Conservation (phyloP, 345 rosid genomes). For the Tarenaya hassleriana region DNA sequence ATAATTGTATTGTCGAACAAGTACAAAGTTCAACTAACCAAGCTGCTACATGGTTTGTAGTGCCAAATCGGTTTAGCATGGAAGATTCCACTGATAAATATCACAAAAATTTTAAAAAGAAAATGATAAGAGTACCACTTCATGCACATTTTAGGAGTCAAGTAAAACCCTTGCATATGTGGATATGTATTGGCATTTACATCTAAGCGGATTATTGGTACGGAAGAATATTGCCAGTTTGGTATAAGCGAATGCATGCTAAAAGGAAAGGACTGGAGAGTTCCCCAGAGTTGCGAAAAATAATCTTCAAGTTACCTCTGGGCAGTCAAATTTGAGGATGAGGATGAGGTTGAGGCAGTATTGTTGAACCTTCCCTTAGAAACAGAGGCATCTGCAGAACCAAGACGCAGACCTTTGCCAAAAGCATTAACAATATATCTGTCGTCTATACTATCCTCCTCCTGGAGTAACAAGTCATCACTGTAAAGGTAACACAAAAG, state of each 20-base stretch:
- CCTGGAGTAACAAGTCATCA: conserved; percentile 85
- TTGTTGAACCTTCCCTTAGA: conserved; percentile 46
- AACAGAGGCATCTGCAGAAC: conserved; percentile 47
- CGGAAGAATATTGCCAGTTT: neutral
- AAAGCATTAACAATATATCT: conserved; percentile 51
- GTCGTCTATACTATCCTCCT: conserved; percentile 62
- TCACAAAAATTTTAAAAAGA: conserved; percentile 1
- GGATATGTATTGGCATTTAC: too few species aligned
- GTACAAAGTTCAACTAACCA: neutral
- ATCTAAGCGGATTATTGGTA: too few species aligned
- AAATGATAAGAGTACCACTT: too few species aligned
- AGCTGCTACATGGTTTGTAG: conserved; percentile 5
- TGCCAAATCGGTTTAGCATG: conserved; percentile 4
- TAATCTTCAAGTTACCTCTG: conserved; percentile 48
- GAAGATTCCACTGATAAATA: conserved; percentile 2
- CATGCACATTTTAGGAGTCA: too few species aligned
- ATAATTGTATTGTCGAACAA: neutral
- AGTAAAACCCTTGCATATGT: too few species aligned
- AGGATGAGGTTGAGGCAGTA: conserved; percentile 32
- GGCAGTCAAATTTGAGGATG: conserved; percentile 39
- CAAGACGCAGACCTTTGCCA: conserved; percentile 61
- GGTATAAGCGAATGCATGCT: conserved; percentile 1
- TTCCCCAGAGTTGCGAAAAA: neutral
- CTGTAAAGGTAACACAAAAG: conserved; percentile 38
- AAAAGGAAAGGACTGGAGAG: too few species aligned